Evolutionary conservation across 208 protist species (phyloP), one percentile per base, ranked within the genome.

Genomic region (Trypanosoma boissoni): DNA sequence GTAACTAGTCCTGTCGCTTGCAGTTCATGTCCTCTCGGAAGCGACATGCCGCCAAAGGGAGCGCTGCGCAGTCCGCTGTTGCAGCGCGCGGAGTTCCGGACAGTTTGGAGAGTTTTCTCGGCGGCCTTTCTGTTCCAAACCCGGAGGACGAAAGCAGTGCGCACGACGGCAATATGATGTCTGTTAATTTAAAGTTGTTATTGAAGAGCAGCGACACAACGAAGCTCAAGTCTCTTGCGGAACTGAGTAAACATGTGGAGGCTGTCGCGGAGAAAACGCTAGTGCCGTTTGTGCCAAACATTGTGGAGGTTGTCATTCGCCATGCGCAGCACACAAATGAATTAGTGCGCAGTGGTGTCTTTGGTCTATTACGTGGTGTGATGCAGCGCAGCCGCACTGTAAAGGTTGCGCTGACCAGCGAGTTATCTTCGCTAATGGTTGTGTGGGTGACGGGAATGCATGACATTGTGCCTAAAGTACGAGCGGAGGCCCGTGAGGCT

Each of bases 121-220:
- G 77, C 31, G 87, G 81, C 37, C 23, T 60, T 82, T 83, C 48
- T 58, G 54, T 31, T 52, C 72, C 29, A 21, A 20, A 29, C 49
- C 44, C 1, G 48, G 4, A 16, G 37, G 26, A 16, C 3, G 16
- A 36, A 7, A 54, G 36, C 12, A 48, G 59, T 41, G 50, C 56
- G 28, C 58, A 77, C 21, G 53, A 48, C 49, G 52, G 51, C 0
- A 43, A 62, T 0, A 78, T 76, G 54, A 83, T 90, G 28, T 70
- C 45, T 7, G 67, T 91, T 23, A 78, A 83, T 58, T 56, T 94
- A 8, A 77, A 77, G 52, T 69, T 92, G 18, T 62, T 95, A 45
- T 74, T 56, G 34, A 96, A 96, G 64, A 81, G 58, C 20, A 90
- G 79, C 65, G 89, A 96, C 26, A 83, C 80, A 14, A 96, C 86